Conservation (phyloP, 2,329 filamentous ascomycete species). For the Hypoxylon sp. region DNA sequence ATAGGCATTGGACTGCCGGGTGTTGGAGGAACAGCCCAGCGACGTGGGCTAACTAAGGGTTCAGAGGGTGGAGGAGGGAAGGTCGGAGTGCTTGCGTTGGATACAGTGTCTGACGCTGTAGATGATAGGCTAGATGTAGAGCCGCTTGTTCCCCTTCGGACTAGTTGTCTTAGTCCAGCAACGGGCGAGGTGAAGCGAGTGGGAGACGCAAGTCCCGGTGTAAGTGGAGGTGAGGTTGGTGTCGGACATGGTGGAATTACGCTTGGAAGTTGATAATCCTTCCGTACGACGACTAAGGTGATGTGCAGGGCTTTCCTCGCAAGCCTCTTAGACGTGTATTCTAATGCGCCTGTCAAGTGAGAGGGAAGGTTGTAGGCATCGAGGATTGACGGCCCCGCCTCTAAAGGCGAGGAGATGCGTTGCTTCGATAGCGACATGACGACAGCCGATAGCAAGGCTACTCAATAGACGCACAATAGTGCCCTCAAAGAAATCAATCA, state of each 20-base stretch:
- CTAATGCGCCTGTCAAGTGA: constrained; percentile 68
- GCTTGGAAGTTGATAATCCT: constrained; percentile 69
- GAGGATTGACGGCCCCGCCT: constrained; percentile 73
- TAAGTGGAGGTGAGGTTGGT: constrained; percentile 50
- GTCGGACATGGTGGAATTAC: constrained; percentile 55
- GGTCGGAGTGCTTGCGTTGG: constrained; percentile 43
- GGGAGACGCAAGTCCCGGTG: constrained; percentile 54
- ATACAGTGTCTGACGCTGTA: constrained; percentile 45
- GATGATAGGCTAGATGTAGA: constrained; percentile 54
- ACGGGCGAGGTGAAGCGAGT: constrained; percentile 54
- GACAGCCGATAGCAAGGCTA: constrained; percentile 25
- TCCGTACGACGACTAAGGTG: constrained; percentile 70
- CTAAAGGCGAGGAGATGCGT: constrained; percentile 73
- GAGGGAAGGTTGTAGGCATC: constrained; percentile 71
- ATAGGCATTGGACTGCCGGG: constrained; percentile 62
- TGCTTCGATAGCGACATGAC: constrained; percentile 64
- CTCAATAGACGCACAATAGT: constrained; percentile 7
- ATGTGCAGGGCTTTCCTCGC: constrained; percentile 69
- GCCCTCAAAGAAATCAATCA: background rate
- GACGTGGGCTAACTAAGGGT: constrained; percentile 46
- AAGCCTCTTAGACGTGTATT: constrained; percentile 70
- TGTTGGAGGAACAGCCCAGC: constrained; percentile 53
- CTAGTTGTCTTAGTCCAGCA: constrained; percentile 58
- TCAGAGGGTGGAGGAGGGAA: constrained; percentile 46
- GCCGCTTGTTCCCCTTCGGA: constrained; percentile 57